Base-by-base conservation (phyloP, 192 early-diverging fungal species). In the Umbelopsis isabellina region DNA sequence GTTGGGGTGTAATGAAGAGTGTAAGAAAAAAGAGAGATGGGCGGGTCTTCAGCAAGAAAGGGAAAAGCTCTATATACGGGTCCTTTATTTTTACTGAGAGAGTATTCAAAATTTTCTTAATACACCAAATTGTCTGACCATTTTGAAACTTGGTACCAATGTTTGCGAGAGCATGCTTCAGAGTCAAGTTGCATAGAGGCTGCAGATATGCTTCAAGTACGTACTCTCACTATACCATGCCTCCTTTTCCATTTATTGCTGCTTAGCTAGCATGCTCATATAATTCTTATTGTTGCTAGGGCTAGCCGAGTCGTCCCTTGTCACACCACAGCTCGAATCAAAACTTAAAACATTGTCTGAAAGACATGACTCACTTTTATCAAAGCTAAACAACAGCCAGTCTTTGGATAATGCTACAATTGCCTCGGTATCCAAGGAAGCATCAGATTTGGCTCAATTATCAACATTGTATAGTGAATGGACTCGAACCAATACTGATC, bases 391-490 rank as follows among this genome's bases (percentile, higher is more conserved):
- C 46, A 25, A 70, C 20, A 78, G 66, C 22, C 44, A 37, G 15
- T 18, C 55, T 30, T 20, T 78, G 8, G 55, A 58, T 25, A 33
- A 68, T n/a, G 3, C 27, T 1, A 64, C 72, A 5, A 35, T 78
- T 8, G 30, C 76, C 35, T 20, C 67, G 15, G 76, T 46, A 0
- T 73, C 76, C 2, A 78, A 78, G 58, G 55, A 61, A 30, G 55
- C 55, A 4, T 22, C 55, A 5, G 68, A 72, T 49, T 10, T 73
- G 0, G 22, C 66, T 7, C 47, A 49, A 10, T 68, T 78, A 6
- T 52, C 76, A 22, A 35, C 67, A 9, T 25, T 78, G 13, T 78
- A 70, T 51, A 48, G 52, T 2, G 68, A 78, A 30, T 78, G 76
- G 76, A 68, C 55, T 45, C 45, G 55, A 23, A 46, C 44, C 5